phyloP scores from a whole-genome alignment of 2,329 filamentous ascomycete species.

The Beauveria medogensis region DNA sequence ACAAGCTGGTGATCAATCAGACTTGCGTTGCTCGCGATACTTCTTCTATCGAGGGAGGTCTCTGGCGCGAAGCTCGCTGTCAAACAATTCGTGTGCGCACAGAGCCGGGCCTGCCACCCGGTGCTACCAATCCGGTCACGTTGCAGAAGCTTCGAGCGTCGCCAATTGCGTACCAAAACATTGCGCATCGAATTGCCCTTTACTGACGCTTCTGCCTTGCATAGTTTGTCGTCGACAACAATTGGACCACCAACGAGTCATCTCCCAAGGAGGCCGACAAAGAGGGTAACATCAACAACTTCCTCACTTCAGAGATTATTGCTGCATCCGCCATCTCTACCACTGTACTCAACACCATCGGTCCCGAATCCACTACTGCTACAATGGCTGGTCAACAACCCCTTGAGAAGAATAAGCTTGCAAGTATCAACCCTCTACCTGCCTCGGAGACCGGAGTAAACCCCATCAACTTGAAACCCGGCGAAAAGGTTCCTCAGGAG shows the following conservation, averaged over 20 bases:
- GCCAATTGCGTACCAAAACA: neutral
- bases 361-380: constrained; percentile 64
- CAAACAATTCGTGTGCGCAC: neutral
- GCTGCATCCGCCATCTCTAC: constrained; percentile 37
- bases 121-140: neutral
- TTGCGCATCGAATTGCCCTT: neutral
- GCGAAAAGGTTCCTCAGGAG: constrained; percentile 70
- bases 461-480: constrained; percentile 69
- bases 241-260: constrained; percentile 76
- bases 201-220: constrained; percentile 2
- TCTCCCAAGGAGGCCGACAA: constrained; percentile 77
- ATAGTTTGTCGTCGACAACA: constrained; percentile 91
- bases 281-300: constrained; percentile 85
- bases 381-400: constrained; percentile 53
- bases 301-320: constrained; percentile 70
- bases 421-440: constrained; percentile 55
- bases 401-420: constrained; percentile 44
- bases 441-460: constrained; percentile 61
- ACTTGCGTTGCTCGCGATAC: neutral
- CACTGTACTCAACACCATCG: constrained; percentile 54
- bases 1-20: neutral
- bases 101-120: neutral
- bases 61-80: neutral
- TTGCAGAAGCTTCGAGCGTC: neutral
- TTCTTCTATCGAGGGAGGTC: neutral